Evolutionary conservation across 2,329 filamentous ascomycete species (phyloP).

Genomic region (Dendrostoma leiphaemia): DNA sequence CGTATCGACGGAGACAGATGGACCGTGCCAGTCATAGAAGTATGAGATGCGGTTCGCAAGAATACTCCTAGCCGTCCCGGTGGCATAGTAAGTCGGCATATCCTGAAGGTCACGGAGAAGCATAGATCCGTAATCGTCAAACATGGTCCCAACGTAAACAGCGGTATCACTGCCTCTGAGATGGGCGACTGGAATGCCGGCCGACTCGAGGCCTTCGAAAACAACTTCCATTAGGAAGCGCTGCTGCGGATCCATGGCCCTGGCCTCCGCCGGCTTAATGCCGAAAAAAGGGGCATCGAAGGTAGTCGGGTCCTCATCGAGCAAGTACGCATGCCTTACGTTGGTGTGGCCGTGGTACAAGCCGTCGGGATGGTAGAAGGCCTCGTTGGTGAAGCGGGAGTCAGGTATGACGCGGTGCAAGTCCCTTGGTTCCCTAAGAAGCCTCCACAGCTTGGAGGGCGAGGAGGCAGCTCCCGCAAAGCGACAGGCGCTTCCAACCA

Average conservation of each 20-base stretch:
- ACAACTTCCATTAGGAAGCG: constrained; percentile 22
- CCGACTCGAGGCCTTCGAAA: constrained; percentile 24
- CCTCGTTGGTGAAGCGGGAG: constrained; percentile 23
- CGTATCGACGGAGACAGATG: constrained; percentile 42
- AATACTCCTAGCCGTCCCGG: constrained; percentile 29
- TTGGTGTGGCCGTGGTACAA: constrained; percentile 28
- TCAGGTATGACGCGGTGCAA: constrained; percentile 22
- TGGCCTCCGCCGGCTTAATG: constrained; percentile 23
- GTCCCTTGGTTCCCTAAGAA: constrained; percentile 25
- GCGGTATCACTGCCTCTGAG: constrained; percentile 25
- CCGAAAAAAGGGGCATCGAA: constrained; percentile 28
- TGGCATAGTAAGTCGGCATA: constrained; percentile 28
- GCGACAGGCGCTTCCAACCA: constrained; percentile 38
- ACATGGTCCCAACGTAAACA: constrained; percentile 27
- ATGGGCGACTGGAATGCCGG: constrained; percentile 19
- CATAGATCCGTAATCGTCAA: constrained; percentile 24
- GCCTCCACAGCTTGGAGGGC: constrained; percentile 35
- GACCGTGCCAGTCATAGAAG: constrained; percentile 37
- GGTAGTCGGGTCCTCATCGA: constrained; percentile 1
- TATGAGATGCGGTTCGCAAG: constrained; percentile 38
- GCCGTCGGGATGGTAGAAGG: constrained; percentile 27
- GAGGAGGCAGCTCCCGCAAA: constrained; percentile 34
- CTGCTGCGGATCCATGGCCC: constrained; percentile 19
- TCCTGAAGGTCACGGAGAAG: constrained; percentile 18
- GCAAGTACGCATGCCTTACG: constrained; percentile 24